phyloP scores from a whole-genome alignment of 169 alveolate species.

The Eimeria nieschulzi region DNA sequence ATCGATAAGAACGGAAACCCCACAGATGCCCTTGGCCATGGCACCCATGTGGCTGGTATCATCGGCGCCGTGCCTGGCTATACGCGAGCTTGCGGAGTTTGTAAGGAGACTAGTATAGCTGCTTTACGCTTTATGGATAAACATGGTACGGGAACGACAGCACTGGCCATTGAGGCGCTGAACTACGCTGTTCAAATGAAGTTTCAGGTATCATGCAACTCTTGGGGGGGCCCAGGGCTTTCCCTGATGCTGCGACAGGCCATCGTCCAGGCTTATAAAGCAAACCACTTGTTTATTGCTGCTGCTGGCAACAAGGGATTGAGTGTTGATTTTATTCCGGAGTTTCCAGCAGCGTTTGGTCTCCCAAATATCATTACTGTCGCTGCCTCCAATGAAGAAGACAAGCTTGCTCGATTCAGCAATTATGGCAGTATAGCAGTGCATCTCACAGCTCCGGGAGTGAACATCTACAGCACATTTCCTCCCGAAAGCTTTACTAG shows the following conservation, averaged over 20 bases:
- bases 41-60: conserved; percentile 85
- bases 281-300: conserved; percentile 79
- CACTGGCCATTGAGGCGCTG: conserved; percentile 79
- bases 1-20: conserved; percentile 78
- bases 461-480: conserved; percentile 77
- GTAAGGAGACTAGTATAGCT: conserved; percentile 75
- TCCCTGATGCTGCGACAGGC: conserved; percentile 77
- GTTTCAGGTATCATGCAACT: conserved; percentile 77
- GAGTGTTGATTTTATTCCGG: conserved; percentile 80
- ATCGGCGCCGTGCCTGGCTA: conserved; percentile 77
- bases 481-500: conserved; percentile 70
- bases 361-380: conserved; percentile 74
- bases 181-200: conserved; percentile 81
- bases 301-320: conserved; percentile 83
- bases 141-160: conserved; percentile 74
- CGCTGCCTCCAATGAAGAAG: conserved; percentile 78
- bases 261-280: conserved; percentile 78
- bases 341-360: conserved; percentile 76
- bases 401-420: conserved; percentile 79
- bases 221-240: conserved; percentile 83
- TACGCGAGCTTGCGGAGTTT: conserved; percentile 33
- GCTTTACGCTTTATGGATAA: conserved; percentile 75
- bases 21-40: conserved; percentile 83
- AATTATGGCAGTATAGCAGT: conserved; percentile 81
- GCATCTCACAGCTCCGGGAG: conserved; percentile 83